These are phyloP conservation scores for Monilinia laxa DNA, from an alignment of 2,329 filamentous ascomycete species.

Conservation along the genomic window DNA sequence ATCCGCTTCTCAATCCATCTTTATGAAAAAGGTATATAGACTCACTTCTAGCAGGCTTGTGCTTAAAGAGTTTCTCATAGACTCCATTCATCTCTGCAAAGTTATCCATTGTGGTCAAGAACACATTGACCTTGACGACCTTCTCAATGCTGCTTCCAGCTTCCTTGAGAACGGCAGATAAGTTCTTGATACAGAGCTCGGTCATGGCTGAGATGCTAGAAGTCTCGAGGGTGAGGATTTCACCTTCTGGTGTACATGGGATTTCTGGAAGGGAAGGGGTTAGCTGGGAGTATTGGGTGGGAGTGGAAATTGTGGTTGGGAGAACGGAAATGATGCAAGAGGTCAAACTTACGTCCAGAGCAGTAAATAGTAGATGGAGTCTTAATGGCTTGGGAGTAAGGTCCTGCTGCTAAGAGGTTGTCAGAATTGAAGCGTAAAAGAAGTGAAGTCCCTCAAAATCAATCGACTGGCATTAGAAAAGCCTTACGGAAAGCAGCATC, in stretches of 20 bases:
- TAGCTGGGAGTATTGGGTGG: slow-evolving; percentile 43
- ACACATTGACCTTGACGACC: slow-evolving; percentile 92
- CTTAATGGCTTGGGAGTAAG: slow-evolving; percentile 48
- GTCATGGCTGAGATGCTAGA: slow-evolving; percentile 66
- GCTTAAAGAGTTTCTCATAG: slow-evolving; percentile 79
- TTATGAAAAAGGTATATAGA: neutral
- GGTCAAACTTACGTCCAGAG: slow-evolving; percentile 47
- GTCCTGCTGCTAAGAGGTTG: slow-evolving; percentile 20
- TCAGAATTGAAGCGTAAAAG: neutral
- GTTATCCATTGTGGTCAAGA: slow-evolving; percentile 65
- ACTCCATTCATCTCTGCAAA: slow-evolving; percentile 61
- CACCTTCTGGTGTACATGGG: slow-evolving; percentile 37
- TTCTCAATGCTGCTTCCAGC: slow-evolving; percentile 76
- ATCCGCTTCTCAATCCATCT: neutral
- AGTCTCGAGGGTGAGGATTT: slow-evolving; percentile 46
- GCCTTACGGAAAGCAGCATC: slow-evolving; percentile 41
- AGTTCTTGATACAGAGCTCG: slow-evolving; percentile 69
- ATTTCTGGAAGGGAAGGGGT: slow-evolving; percentile 56
- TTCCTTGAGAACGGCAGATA: slow-evolving; percentile 79
- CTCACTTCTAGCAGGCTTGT: slow-evolving; percentile 79
- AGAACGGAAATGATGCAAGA: neutral
- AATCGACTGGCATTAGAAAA: neutral
- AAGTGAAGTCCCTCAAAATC: neutral
- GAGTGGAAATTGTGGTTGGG: too few species aligned
- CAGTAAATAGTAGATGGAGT: slow-evolving; percentile 65